Evolutionary conservation across 2,329 filamentous ascomycete genomes (phyloP), one percentile per base, ranked within the genome.

Genomic region (Alternaria brassicae): DNA sequence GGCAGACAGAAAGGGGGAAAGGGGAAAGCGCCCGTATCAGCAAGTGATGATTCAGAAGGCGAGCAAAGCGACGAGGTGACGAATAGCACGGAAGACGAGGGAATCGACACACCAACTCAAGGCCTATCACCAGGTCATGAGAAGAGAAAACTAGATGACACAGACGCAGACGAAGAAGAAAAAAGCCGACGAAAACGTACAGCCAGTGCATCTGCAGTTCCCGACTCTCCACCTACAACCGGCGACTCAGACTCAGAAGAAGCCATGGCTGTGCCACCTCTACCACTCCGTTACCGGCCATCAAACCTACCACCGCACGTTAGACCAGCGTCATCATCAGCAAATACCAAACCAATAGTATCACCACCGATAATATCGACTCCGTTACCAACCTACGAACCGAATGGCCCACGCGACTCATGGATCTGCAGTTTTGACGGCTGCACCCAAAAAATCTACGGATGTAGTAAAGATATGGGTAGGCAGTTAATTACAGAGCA

Each of bases 391-490:
- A 73, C 74, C 6, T 75, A 73, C 57, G 63, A 70, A 37, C 52
- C 79, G 2, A 78, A 82, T 32, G 88, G 86, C 0, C 85, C 86
- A 0, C 82, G 87, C 58, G 85, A 88, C 53, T 87, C 86, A 0
- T 92, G 89, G 89, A 80, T 79, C 1, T 92, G 90, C 68, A 83
- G 84, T 4, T 82, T 89, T 61, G 85, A 87, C 10, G 87, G 84
- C 23, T 92, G 90, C 69, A 79, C 79, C 36, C 88, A 88, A 66
- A 82, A 88, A 39, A 86, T 91, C 10, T 88, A 88, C 61, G 83
- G 83, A 2, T 86, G 86, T n/a, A 84, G 86, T 42, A 81, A 84
- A 40, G 77, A 83, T 3, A 80, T 83, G 0, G 85, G 85, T 23
- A 83, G 86, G 58, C 77, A 81, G 4, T 77, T 85, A 9, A 89